phyloP scores from a whole-genome alignment of 306 rosid species.

The Cucumis sativus region Cucumber_9930_V3 NC_026661.2:5297501-5298000 shows the following conservation, averaged over 20 bases:
- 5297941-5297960: constrained; percentile 94
- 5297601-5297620: constrained; percentile 66
- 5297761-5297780: not conserved
- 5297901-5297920: constrained; percentile 97
- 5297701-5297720: constrained; percentile 98
- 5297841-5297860: constrained; percentile 94
- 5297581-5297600: constrained; percentile 65
- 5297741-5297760: constrained; percentile 11
- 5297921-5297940: constrained; percentile 65
- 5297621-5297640: constrained; percentile 85
- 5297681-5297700: constrained; percentile 95
- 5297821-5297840: constrained; percentile 87
- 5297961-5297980: constrained; percentile 98
- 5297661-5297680: constrained; percentile 76
- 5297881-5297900: constrained; percentile 86
- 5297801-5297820: constrained; percentile 65
- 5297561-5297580: constrained; percentile 26
- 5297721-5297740: constrained; percentile 48
- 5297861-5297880: constrained; percentile 84
- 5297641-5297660: constrained; percentile 83
- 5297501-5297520: constrained; percentile 80
- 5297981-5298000: constrained; percentile 11
- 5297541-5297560: constrained; percentile 25
- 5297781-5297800: constrained; percentile 2
- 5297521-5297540: constrained; percentile 92